Evolutionary conservation across 345 rosid genomes (phyloP).

Genomic region (Aegle marmelos): DNA sequence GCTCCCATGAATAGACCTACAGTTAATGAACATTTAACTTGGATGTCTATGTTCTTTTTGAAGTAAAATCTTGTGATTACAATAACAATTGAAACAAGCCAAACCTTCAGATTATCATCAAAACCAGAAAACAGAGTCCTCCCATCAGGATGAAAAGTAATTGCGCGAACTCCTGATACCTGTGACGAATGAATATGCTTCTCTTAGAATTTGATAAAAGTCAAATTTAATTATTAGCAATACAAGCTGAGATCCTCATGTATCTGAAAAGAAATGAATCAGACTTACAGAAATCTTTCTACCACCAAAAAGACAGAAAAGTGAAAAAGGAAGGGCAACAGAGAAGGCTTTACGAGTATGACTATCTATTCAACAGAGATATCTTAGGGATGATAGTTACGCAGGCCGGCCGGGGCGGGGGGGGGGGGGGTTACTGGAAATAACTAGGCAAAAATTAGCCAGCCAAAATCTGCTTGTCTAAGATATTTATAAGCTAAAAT

Average conservation of each 20-base stretch:
- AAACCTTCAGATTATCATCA: slow-evolving; percentile 87
- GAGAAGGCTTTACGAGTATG: background rate
- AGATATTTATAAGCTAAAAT: background rate
- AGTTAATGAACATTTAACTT: slow-evolving; percentile 23
- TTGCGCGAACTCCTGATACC: slow-evolving; percentile 78
- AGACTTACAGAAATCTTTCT: background rate
- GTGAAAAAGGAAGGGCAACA: background rate
- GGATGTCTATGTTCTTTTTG: slow-evolving; percentile 3
- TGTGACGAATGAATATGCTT: slow-evolving; percentile 29
- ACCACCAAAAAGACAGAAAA: background rate
- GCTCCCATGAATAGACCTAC: slow-evolving; percentile 99
- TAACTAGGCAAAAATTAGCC: background rate
- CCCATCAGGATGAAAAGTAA: slow-evolving; percentile 89
- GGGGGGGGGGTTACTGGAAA: no score
- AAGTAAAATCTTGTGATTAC: background rate
- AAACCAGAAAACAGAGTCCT: slow-evolving; percentile 82
- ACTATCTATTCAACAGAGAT: background rate
- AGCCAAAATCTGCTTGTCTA: background rate
- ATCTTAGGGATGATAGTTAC: no score
- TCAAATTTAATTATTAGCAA: background rate
- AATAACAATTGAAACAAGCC: slow-evolving; percentile 18
- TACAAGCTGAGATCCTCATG: background rate
- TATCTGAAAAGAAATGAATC: background rate
- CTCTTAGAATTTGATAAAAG: slow-evolving; percentile 2
- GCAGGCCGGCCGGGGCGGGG: no score